Evolutionary conservation across 2,329 filamentous ascomycete species (phyloP), one percentile per base, ranked within the genome.

Genomic region (Plenodomus biglobosus): DNA sequence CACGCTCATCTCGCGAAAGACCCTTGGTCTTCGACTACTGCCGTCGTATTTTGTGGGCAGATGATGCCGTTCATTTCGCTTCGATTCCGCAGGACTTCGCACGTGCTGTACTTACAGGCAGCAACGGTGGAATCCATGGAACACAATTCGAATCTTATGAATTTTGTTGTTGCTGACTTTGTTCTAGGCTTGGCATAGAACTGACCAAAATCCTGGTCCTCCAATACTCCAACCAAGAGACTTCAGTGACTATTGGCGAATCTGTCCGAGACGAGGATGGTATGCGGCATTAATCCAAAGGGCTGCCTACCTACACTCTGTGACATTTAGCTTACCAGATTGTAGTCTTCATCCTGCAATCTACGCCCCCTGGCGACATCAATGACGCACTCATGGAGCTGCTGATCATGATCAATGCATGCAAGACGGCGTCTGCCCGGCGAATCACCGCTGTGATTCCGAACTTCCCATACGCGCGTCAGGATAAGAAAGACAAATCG

Each of bases 331-430:
- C 62, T 70, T 54, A 70, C 60, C 43, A 27, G 44, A 32, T 42
- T 34, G 24, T 63, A 85, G 92, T 96, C 69, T 97, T 96, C 78
- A 95, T 97, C 65, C 80, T 97, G 52, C 92, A 97, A 76, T 96
- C 92, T 19, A 96, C 94, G 40, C 87, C 89, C 35, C 92, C 92
- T 1, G 92, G 92, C 71, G 92, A 96, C 70, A 95, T 97, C 77
- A 99, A 99, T 75, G 92, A 97, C 72, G 91, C 91, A 41, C 82
- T 99, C 51, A 97, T 99, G 92, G 92, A 99, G 76, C 83, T 97
- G 32, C 83, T 97, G 59, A 96, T 97, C 76, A 96, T 96, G 86
- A 95, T 96, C 74, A 95, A 95, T 70, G 92, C 92, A 56, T 96
- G 92, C 80, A 87, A 89, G 72, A 89, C 86, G 19, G 87, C 87